These are phyloP conservation scores for Talaromyces atroroseus DNA, from an alignment of 2,329 filamentous ascomycete species.

Conservation along the genomic window DNA sequence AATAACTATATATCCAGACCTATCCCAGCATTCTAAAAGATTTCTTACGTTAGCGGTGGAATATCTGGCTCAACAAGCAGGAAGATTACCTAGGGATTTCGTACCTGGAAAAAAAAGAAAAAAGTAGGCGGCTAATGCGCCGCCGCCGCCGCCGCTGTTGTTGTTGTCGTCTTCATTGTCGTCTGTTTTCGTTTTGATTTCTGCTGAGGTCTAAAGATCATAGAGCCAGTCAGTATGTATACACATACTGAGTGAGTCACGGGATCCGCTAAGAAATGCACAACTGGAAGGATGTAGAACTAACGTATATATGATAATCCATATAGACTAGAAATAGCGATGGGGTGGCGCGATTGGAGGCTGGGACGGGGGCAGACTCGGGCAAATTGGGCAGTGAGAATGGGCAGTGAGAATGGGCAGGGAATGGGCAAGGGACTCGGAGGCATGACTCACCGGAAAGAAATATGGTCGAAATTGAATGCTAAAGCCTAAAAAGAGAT, in stretches of 20 bases:
- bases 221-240: background rate
- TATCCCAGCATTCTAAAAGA: background rate
- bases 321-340: background rate
- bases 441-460: background rate
- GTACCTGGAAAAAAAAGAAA: conserved; percentile 4
- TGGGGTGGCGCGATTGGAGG: background rate
- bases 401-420: background rate
- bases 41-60: conserved; percentile 8
- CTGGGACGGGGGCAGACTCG: background rate
- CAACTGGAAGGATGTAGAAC: background rate
- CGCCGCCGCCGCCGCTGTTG: background rate
- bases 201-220: background rate
- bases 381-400: background rate
- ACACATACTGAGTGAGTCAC: background rate
- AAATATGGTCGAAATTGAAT: background rate
- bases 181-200: background rate
- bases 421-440: background rate
- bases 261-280: background rate
- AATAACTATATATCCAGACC: background rate
- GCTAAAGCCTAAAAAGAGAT: background rate
- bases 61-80: background rate
- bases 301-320: background rate
- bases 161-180: background rate
- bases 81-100: background rate
- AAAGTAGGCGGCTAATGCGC: background rate